A percentile compares a stretch with the other conserved stretches of the same genome.
Evolutionary conservation across 2,329 filamentous ascomycete genomes (phyloP).

Genomic region (Amauroascus niger): DNA sequence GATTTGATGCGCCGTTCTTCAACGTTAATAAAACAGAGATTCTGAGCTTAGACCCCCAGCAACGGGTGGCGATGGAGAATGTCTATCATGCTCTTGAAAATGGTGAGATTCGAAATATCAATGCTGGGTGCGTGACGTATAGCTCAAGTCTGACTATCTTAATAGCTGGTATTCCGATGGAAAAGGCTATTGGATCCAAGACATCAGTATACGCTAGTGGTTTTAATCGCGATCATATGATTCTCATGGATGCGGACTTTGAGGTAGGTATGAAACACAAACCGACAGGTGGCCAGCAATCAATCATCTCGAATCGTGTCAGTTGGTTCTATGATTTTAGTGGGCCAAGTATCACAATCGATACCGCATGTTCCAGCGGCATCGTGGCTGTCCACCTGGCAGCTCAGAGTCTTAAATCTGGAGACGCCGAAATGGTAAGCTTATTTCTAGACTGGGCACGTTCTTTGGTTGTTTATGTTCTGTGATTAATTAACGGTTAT

Average conservation of each 20-base stretch:
- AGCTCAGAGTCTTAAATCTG: constrained; percentile 18
- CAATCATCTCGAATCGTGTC: constrained; percentile 25
- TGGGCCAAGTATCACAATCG: constrained; percentile 22
- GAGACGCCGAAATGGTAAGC: constrained; percentile 15
- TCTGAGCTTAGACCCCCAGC: constrained; percentile 18
- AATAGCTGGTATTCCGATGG: constrained; percentile 15
- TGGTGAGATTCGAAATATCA: constrained; percentile 8
- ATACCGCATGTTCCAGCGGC: constrained; percentile 24
- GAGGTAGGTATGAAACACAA: constrained; percentile 16
- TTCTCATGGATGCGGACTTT: constrained; percentile 6
- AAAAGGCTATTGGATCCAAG: constrained; percentile 7
- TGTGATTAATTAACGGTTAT: neutral
- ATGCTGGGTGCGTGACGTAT: neutral
- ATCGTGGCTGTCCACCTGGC: constrained; percentile 25
- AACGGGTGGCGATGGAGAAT: constrained; percentile 18
- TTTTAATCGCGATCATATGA: constrained; percentile 9
- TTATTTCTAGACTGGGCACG: neutral
- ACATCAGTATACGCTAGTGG: constrained; percentile 11
- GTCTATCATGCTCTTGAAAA: constrained; percentile 20
- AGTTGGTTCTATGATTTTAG: constrained; percentile 25
- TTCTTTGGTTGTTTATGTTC: neutral
- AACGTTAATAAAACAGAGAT: constrained; percentile 15
- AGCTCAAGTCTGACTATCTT: neutral
- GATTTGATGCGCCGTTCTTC: constrained; percentile 18
- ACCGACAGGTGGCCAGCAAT: constrained; percentile 19